Base-by-base conservation (phyloP, 352 stramenopile genomes). In the Phytophthora sp. region DNA sequence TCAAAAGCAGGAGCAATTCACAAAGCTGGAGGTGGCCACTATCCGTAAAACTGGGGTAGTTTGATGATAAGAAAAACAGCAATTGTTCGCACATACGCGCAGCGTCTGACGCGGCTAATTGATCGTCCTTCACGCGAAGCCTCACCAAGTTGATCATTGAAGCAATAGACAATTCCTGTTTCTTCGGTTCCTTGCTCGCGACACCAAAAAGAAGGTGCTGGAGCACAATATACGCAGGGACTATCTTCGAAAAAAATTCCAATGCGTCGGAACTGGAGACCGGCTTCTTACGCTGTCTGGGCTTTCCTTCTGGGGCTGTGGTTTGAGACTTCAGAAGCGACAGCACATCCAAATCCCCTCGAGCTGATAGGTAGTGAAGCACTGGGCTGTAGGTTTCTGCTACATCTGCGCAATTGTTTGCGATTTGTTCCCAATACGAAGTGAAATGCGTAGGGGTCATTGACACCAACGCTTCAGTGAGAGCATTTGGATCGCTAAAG, bases 331-430 rank as follows among this genome's bases (percentile, higher is more conserved):
- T 26, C 21, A 74, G 18, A 3, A 85, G 32, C 3, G 59, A 62
- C 8, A 82, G 8, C n/a, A 90, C 59, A 55, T 86, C 72, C 11
- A 81, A 48, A 13, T 84, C 65, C 45, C 69, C 72, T 28, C 64
- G 74, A 12, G 67, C 65, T 15, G 61, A 68, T n/a, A 92, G 41
- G 57, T 87, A 92, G 24, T 89, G 71, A 24, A 84, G 54, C 12
- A 88, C 54, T 21, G 62, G 69, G 0, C 55, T 55, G n/a, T 74
- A 79, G 0, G 76, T 69, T 6, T 76, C 68, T 0, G 24, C 66
- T 30, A 79, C 41, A 5, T 69, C 51, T 1, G 61, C n/a, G 24
- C 65, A 72, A 37, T 86, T 79, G 15, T 24, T 61, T 23, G 68
- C 54, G 48, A 86, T 79, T 13, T 69, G 44, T 32, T 77, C 57